A percentile compares a stretch with the other conserved stretches of the same genome.
These are phyloP conservation scores for Entonaema liquescens DNA, from an alignment of 495 filamentous ascomycete genomes.

Conservation along the genomic window DNA sequence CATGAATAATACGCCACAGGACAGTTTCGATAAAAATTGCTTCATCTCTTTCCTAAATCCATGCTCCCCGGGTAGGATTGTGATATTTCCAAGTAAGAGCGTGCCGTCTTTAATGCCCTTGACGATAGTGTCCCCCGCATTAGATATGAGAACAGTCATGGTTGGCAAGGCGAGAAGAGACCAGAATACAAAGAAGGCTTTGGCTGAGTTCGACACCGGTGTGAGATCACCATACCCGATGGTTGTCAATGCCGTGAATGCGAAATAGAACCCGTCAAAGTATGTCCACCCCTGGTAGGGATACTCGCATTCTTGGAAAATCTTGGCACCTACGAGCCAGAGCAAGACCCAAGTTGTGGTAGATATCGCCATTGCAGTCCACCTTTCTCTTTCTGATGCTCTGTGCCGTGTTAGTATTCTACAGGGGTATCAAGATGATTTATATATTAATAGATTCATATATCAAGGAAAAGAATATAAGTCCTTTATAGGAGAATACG, in stretches of 20 bases:
- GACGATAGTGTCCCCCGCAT: slow-evolving; percentile 82
- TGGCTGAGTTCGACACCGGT: slow-evolving; percentile 74
- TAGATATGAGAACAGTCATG: slow-evolving; percentile 83
- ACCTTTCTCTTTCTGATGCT: slow-evolving; percentile 69
- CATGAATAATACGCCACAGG: slow-evolving; percentile 49
- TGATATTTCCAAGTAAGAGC: slow-evolving; percentile 73
- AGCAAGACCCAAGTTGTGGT: slow-evolving; percentile 70
- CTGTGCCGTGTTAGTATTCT: slow-evolving; percentile 20
- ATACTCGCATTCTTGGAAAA: slow-evolving; percentile 65
- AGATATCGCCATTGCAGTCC: slow-evolving; percentile 73
- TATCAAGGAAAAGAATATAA: not conserved
- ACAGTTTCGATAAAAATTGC: slow-evolving; percentile 46
- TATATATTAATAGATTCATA: not conserved
- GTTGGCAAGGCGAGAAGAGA: slow-evolving; percentile 82
- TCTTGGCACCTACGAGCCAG: slow-evolving; percentile 80
- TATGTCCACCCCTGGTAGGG: slow-evolving; percentile 74
- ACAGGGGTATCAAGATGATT: not conserved
- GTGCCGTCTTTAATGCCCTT: slow-evolving; percentile 74
- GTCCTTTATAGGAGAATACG: not conserved
- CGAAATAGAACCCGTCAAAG: slow-evolving; percentile 81
- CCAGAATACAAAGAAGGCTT: slow-evolving; percentile 91
- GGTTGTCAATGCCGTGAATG: slow-evolving; percentile 79
- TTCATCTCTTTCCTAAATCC: slow-evolving; percentile 56
- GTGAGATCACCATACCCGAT: slow-evolving; percentile 87
- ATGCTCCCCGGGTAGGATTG: slow-evolving; percentile 76